These are phyloP conservation scores for Tilletia horrida DNA, from an alignment of 1,284 basidiomycete species.

Conservation along the genomic window DNA sequence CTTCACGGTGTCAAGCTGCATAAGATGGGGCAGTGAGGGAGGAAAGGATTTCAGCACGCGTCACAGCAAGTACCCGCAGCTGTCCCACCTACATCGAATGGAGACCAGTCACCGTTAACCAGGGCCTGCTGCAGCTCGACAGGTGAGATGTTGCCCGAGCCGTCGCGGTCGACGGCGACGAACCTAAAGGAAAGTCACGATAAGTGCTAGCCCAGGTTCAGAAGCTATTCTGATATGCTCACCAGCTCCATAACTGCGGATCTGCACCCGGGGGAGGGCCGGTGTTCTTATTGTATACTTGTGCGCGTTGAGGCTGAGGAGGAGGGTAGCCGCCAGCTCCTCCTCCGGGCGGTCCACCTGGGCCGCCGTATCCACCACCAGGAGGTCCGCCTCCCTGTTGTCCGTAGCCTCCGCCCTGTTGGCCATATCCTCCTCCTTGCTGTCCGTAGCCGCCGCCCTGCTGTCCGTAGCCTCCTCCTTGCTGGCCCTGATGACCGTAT, in stretches of 20 bases:
- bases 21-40: not conserved
- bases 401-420: not conserved
- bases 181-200: too few species aligned
- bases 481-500: slow-evolving; percentile 19
- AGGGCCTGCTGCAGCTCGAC: slow-evolving; percentile 43
- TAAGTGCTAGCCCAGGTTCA: too few species aligned
- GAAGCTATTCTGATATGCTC: too few species aligned
- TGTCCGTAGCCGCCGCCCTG: slow-evolving; percentile 23
- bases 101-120: slow-evolving; percentile 48
- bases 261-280: slow-evolving; percentile 45
- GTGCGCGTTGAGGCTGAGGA: slow-evolving; percentile 25
- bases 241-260: slow-evolving; percentile 47
- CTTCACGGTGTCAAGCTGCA: slow-evolving; percentile 39
- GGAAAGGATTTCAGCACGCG: not conserved
- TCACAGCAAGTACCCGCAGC: not conserved
- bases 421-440: slow-evolving; percentile 21
- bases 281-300: slow-evolving; percentile 31
- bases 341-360: too few species aligned
- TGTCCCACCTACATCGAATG: slow-evolving; percentile 28
- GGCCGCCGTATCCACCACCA: slow-evolving; percentile 26
- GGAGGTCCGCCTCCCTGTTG: too few species aligned
- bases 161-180: slow-evolving; percentile 43
- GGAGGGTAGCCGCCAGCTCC: slow-evolving; percentile 14
- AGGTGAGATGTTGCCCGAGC: slow-evolving; percentile 38
- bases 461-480: slow-evolving; percentile 27